Evolutionary conservation across 139 green algal species (phyloP), one percentile per base, ranked within the genome.

Genomic region (Mychonastes homosphaera): DNA sequence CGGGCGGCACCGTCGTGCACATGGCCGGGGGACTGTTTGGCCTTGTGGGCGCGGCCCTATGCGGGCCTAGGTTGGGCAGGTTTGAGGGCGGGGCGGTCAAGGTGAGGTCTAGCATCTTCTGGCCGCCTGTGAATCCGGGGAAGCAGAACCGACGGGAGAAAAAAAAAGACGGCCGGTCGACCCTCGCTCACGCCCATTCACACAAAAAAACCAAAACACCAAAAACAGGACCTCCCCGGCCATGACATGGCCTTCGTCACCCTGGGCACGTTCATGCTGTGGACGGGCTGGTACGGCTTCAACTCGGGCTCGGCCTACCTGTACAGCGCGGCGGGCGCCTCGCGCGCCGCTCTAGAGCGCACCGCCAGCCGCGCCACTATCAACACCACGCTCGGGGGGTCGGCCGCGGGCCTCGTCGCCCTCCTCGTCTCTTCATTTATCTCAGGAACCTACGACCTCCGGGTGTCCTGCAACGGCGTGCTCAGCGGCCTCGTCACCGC

Each of bases 281-380:
- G 72, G 72, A 75, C 70, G 40, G 64, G 70, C 26, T 73, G 64
- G 56, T 72, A 71, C 50, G 71, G 71, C 3, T 79, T 79, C 65
- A 79, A 79, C 57, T 74, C 58, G 54, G 71, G 71, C 46, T 70
- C 62, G 26, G 43, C 66, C 26, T 79, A 74, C 53, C 33, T 74
- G 28, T 70, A 72, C 45, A 51, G 36, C 5, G 27, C 41, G 0
- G 32, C 49, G 16, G 49, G 41, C 12, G 36, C 45, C 2, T n/a
- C 27, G n/a, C 41, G 58, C 16, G 53, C 50, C 2, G 4, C 2
- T 47, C 15, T 24, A 8, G 19, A 23, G 1, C 3, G 27, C 51
- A n/a, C 56, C 39, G 64, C 41, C 23, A 38, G 26, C 29, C 51
- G 41, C 28, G 50, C 57, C 13, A 56, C 56, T n/a, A 65, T 79